Evolutionary conservation across 495 filamentous ascomycete species (phyloP), one percentile per base, ranked within the genome.

Genomic region (Cercophora sp.): DNA sequence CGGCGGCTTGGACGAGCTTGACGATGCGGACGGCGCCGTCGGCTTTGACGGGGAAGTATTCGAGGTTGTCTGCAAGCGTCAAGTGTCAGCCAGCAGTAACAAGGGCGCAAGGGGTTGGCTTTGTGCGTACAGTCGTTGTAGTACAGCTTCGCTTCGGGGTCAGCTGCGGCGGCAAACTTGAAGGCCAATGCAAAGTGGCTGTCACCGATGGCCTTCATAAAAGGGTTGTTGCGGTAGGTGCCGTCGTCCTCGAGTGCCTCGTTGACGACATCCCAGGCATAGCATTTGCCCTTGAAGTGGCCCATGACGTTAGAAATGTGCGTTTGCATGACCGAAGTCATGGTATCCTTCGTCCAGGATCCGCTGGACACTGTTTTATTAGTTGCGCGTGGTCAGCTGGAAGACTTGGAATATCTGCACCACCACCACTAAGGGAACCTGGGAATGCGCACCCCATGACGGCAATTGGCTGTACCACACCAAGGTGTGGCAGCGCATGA

Each of bases 81-180:
- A n/a, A n/a, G n/a, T n/a, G n/a, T n/a, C n/a, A n/a, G n/a, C n/a
- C n/a, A n/a, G n/a, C n/a, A n/a, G n/a, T n/a, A n/a, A n/a, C n/a
- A n/a, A n/a, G n/a, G n/a, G n/a, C n/a, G n/a, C n/a, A n/a, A n/a
- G n/a, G n/a, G n/a, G n/a, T n/a, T n/a, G n/a, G n/a, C n/a, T n/a
- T n/a, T n/a, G n/a, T 8, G 23, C 75, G 65, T 82, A 83, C 45
- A 87, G 15, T 83, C 79, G 58, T 83, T 84, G 68, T 83, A 82
- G 66, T 81, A 84, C 27, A 84, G 64, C 68, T 80, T 81, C 19
- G 73, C 75, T 27, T 63, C 54, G 2, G 80, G 79, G 61, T 82
- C 80, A 5, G 76, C 76, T 8, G 54, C 60, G 43, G 70, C 67
- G 15, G 81, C 80, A 5, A 75, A 70, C 55, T 75, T 62, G 69